Conservation (phyloP, 2,329 filamentous ascomycete genomes). For the Fusarium pininemorale region DNA sequence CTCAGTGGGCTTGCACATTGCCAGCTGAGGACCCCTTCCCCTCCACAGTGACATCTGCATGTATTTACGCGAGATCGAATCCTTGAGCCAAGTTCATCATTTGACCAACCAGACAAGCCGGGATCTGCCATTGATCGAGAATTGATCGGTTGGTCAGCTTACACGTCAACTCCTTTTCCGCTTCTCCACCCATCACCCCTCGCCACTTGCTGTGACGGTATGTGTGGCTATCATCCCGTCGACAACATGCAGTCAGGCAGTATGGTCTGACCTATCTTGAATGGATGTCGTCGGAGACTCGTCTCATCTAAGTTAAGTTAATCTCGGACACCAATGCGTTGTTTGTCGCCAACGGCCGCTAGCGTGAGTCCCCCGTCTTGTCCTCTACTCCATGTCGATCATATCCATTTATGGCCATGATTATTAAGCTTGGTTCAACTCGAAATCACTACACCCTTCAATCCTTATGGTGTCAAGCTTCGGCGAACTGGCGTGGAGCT, state of each 20-base stretch:
- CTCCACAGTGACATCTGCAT: constrained; percentile 16
- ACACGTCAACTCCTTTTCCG: constrained; percentile 19
- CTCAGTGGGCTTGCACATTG: constrained; percentile 5
- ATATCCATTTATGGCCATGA: constrained; percentile 11
- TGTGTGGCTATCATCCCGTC: constrained; percentile 3
- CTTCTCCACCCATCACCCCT: constrained; percentile 5
- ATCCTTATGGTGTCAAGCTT: constrained; percentile 2
- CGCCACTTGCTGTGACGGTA: constrained; percentile 8
- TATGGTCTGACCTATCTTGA: constrained; percentile 1
- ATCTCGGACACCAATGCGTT: constrained; percentile 33
- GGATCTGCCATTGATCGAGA: constrained; percentile 12
- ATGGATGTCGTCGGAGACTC: constrained; percentile 22
- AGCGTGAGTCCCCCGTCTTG: constrained; percentile 34
- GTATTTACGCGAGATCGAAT: constrained; percentile 25
- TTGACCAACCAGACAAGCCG: constrained; percentile 5
- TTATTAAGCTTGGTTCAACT: constrained; percentile 12
- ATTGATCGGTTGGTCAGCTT: constrained; percentile 29
- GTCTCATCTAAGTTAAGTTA: constrained; percentile 36
- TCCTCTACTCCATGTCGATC: constrained; percentile 22
- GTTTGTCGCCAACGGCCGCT: constrained; percentile 41
- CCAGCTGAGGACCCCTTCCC: constrained; percentile 24
- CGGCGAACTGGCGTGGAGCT: constrained; percentile 6
- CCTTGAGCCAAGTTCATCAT: neutral
- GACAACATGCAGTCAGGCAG: neutral
- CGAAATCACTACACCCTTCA: constrained; percentile 15